A percentile compares a stretch with the other conserved stretches of the same genome.
Evolutionary conservation across 306 rosid species (phyloP).

Genomic region (Glycine tomentella): DNA sequence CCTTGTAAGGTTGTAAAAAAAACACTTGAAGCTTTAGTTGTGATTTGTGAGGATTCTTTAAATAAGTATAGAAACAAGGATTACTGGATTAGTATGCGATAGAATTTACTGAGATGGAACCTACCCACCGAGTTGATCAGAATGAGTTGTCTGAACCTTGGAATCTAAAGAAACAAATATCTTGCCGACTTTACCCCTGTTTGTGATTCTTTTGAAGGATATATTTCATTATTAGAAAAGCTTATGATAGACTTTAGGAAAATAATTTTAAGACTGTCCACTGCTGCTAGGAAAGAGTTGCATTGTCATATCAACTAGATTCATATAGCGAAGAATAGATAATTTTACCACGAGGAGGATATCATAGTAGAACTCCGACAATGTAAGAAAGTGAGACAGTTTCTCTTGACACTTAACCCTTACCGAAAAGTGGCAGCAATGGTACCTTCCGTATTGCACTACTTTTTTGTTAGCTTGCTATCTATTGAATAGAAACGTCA

Average conservation of each 20-base stretch:
- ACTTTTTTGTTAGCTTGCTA: conserved; percentile 2
- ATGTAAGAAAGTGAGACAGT: neutral
- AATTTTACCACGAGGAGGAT: neutral
- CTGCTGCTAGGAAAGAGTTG: neutral
- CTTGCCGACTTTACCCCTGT: neutral
- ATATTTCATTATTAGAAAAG: conserved; percentile 5
- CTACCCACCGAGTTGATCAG: neutral
- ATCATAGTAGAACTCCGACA: neutral
- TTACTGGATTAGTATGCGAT: neutral
- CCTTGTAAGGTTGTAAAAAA: neutral
- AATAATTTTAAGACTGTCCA: neutral
- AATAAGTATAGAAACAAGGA: neutral
- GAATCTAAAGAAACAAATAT: conserved; percentile 18
- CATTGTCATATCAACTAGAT: neutral
- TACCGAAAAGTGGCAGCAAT: conserved; percentile 13
- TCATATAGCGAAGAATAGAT: neutral
- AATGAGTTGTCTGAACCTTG: neutral
- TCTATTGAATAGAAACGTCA: conserved; percentile 13
- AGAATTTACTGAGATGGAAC: conserved; percentile 3
- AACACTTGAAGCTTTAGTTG: neutral
- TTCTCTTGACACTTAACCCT: neutral
- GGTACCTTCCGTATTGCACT: conserved; percentile 17
- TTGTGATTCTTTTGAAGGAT: conserved; percentile 19
- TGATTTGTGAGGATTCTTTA: conserved; percentile 5
- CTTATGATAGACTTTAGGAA: neutral